phyloP scores from a whole-genome alignment of 305 asterid species.

The Vinca major region DNA sequence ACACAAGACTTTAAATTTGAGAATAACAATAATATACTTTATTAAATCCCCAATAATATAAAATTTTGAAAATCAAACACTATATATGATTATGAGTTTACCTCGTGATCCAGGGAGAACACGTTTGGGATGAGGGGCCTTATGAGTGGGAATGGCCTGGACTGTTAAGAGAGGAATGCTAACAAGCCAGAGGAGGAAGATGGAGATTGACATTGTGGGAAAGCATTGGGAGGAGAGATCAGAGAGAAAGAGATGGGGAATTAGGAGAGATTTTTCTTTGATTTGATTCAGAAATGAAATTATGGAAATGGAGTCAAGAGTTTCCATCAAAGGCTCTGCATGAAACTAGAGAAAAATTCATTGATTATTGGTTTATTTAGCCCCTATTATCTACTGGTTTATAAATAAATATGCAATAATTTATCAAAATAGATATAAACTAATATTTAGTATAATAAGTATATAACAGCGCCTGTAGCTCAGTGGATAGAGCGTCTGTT shows the following conservation, averaged over 20 bases:
- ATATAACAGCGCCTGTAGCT: conserved; percentile 70
- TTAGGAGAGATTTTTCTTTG: not conserved
- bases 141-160: conserved; percentile 24
- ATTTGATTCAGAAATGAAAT: conserved; percentile 21
- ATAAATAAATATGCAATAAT: no score
- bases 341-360: conserved; percentile 17
- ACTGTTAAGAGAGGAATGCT: conserved; percentile 35
- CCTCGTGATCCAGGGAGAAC: conserved; percentile 22
- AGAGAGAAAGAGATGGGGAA: conserved; percentile 9
- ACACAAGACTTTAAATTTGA: no score
- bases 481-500: conserved; percentile 98
- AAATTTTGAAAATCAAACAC: no score
- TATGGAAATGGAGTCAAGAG: conserved; percentile 9
- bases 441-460: no score
- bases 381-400: no score
- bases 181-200: conserved; percentile 79
- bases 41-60: no score
- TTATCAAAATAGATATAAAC: no score
- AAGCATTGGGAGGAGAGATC: conserved; percentile 19
- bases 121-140: conserved; percentile 13
- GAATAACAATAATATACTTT: no score
- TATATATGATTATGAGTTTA: conserved; percentile 7
- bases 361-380: not conserved
- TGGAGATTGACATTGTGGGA: conserved; percentile 57
- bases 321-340: conserved; percentile 36